Conservation (phyloP, 495 filamentous ascomycete species). For the Penicillium subrubescens region DNA sequence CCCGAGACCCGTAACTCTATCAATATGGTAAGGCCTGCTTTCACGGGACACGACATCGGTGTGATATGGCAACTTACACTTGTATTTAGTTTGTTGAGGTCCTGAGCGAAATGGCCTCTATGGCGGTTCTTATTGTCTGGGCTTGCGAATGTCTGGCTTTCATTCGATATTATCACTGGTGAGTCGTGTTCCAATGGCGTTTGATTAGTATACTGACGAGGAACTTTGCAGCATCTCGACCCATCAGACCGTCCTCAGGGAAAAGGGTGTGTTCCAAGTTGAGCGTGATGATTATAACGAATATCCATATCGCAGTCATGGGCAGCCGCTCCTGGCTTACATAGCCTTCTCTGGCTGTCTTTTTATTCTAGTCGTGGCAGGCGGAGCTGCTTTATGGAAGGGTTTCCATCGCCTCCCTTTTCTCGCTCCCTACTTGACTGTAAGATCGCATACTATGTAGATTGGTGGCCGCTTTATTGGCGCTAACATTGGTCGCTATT, state of each 20-base stretch:
- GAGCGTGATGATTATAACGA: background rate
- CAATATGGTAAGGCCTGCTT: background rate
- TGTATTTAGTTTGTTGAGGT: constrained; percentile 36
- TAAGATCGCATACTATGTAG: background rate
- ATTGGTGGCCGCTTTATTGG: background rate
- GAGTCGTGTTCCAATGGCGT: background rate
- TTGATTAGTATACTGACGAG: background rate
- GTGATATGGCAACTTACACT: background rate
- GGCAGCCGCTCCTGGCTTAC: constrained; percentile 44
- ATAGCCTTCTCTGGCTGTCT: constrained; percentile 39
- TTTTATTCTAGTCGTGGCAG: constrained; percentile 37
- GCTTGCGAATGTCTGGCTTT: constrained; percentile 47
- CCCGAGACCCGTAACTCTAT: too few species aligned
- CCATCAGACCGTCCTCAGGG: background rate
- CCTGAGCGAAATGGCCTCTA: constrained; percentile 39
- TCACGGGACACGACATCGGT: background rate
- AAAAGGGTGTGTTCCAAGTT: background rate
- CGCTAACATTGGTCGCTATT: background rate
- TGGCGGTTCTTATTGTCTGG: constrained; percentile 47
- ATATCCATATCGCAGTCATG: constrained; percentile 48
- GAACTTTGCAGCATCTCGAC: background rate
- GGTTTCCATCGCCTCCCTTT: constrained; percentile 7
- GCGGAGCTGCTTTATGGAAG: constrained; percentile 45
- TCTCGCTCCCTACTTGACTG: constrained; percentile 6
- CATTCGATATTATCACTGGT: constrained; percentile 44